phyloP scores from a whole-genome alignment of 371 early-diverging fungal species.

The Mortierella sp. region DNA sequence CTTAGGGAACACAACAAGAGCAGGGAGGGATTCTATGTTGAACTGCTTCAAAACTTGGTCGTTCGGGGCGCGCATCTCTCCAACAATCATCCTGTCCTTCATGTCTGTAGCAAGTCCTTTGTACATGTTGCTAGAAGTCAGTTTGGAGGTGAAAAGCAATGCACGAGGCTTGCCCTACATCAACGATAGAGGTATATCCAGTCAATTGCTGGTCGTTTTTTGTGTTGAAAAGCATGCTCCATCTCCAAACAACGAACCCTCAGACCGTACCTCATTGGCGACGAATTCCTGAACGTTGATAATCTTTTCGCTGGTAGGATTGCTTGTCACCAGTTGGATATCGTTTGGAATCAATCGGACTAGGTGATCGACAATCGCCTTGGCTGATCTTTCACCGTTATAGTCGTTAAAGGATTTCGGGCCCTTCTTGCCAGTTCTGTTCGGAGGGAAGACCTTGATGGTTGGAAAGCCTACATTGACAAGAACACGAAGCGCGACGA shows the following conservation, averaged over 20 bases:
- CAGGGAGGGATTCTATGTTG: constrained; percentile 68
- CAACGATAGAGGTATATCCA: not conserved
- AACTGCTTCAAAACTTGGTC: constrained; percentile 61
- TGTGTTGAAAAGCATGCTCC: too few species aligned
- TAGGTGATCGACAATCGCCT: constrained; percentile 78
- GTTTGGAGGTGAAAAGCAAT: constrained; percentile 81
- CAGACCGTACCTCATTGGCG: constrained; percentile 61
- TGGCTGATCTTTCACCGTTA: constrained; percentile 83
- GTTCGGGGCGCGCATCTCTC: constrained; percentile 73
- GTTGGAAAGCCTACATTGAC: constrained; percentile 86
- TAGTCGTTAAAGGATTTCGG: constrained; percentile 79
- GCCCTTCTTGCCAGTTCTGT: constrained; percentile 56
- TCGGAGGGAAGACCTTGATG: constrained; percentile 85
- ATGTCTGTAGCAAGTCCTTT: constrained; percentile 87
- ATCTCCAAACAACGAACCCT: too few species aligned
- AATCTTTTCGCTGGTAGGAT: constrained; percentile 63
- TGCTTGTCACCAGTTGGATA: constrained; percentile 61
- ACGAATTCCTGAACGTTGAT: constrained; percentile 66
- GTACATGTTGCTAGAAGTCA: constrained; percentile 79
- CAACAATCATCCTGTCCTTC: constrained; percentile 74
- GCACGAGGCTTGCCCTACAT: constrained; percentile 68
- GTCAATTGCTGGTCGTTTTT: not conserved
- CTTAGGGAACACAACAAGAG: constrained; percentile 69
- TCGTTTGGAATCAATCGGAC: constrained; percentile 69
- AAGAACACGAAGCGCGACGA: too few species aligned